A percentile compares a stretch with the other conserved stretches of the same genome.
Evolutionary conservation across 2,329 filamentous ascomycete species (phyloP).

Genomic region (Aspergillus tanneri): DNA sequence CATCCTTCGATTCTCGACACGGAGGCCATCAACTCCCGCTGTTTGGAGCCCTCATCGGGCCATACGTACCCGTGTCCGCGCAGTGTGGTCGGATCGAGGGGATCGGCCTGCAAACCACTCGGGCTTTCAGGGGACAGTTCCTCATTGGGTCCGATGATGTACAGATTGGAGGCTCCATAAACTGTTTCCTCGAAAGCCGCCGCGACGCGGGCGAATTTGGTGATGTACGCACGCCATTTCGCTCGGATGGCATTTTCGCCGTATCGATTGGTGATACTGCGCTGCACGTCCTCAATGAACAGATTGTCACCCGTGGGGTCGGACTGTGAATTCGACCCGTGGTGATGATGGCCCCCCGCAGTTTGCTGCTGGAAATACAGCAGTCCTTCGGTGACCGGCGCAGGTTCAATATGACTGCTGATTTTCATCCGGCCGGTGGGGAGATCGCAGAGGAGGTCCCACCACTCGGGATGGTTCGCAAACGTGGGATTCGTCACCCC

Average conservation of each 20-base stretch:
- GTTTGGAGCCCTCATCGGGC: slow-evolving; percentile 76
- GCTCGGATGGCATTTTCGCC: slow-evolving; percentile 87
- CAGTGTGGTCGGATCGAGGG: slow-evolving; percentile 52
- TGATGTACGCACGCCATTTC: slow-evolving; percentile 93
- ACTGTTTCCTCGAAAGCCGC: slow-evolving; percentile 94
- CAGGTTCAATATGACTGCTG: slow-evolving; percentile 78
- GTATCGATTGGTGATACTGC: slow-evolving; percentile 79
- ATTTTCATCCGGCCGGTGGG: slow-evolving; percentile 93
- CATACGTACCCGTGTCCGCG: slow-evolving; percentile 93
- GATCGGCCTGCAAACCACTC: slow-evolving; percentile 38
- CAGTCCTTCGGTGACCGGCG: slow-evolving; percentile 78
- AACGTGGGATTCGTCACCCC: slow-evolving; percentile 98
- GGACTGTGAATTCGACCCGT: slow-evolving; percentile 30
- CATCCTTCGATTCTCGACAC: slow-evolving; percentile 93
- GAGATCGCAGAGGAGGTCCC: slow-evolving; percentile 93
- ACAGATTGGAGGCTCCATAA: slow-evolving; percentile 86
- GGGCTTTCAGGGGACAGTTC: slow-evolving; percentile 53
- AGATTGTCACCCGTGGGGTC: slow-evolving; percentile 82
- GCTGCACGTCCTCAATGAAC: slow-evolving; percentile 84
- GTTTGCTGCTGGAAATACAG: slow-evolving; percentile 79
- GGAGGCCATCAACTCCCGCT: slow-evolving; percentile 85
- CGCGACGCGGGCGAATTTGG: slow-evolving; percentile 87
- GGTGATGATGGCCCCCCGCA: slow-evolving; percentile 26
- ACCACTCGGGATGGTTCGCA: slow-evolving; percentile 93
- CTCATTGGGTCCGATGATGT: slow-evolving; percentile 73